phyloP scores from a whole-genome alignment of 2,329 filamentous ascomycete species.

The Helminthosporium solani region DNA sequence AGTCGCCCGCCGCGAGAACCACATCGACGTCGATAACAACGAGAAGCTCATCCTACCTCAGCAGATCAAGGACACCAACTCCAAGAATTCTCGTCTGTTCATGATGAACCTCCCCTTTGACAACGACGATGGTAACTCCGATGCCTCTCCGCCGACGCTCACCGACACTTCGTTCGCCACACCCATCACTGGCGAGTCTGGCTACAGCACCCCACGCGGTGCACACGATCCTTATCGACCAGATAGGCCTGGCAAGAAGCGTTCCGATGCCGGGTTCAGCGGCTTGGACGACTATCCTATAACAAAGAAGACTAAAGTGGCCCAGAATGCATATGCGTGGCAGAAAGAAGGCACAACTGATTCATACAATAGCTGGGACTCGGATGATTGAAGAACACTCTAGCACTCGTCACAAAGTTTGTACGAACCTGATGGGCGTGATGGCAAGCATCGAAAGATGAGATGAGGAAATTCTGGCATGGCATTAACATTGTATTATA shows the following conservation, averaged over 20 bases:
- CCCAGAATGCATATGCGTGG: too few relatives aligned
- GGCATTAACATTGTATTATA: too few relatives aligned
- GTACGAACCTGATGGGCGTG: too few relatives aligned
- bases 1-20: not conserved
- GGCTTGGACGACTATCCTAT: not conserved
- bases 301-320: not conserved
- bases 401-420: too few relatives aligned
- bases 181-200: conserved; percentile 21
- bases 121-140: conserved; percentile 18
- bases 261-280: conserved; percentile 10
- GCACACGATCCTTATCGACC: conserved; percentile 1
- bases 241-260: not conserved
- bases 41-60: too few relatives aligned
- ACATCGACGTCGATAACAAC: not conserved
- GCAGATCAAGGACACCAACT: not conserved
- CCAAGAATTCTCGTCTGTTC: not conserved
- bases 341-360: too few relatives aligned
- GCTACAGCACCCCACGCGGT: conserved; percentile 24
- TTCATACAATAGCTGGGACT: too few relatives aligned
- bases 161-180: conserved; percentile 30
- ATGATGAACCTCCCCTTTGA: not conserved
- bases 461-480: too few relatives aligned
- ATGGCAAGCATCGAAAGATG: too few relatives aligned
- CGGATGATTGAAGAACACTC: too few relatives aligned
- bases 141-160: conserved; percentile 24